Evolutionary conservation across 139 green algal species (phyloP).

Genomic region (Coccomyxa sp.): DNA sequence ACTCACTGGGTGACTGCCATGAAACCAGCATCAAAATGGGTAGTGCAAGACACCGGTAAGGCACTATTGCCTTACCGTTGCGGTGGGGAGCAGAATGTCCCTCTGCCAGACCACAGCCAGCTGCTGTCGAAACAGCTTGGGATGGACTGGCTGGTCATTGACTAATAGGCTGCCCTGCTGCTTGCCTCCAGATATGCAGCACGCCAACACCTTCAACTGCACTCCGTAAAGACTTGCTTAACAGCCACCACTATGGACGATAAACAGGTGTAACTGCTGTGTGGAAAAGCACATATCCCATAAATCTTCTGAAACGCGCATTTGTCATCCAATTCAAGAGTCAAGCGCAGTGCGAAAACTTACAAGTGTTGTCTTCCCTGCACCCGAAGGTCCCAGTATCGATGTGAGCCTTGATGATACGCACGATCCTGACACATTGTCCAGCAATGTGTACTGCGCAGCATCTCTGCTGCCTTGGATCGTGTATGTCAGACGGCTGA

Average conservation of each 20-base stretch:
- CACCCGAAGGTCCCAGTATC: not conserved
- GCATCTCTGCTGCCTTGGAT: not conserved
- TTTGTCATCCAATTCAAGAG: no score
- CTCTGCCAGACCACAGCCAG: constrained; percentile 15
- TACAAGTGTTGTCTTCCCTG: not conserved
- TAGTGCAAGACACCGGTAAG: not conserved
- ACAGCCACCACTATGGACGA: not conserved
- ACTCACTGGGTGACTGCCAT: not conserved
- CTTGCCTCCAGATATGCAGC: constrained; percentile 18
- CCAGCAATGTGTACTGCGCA: not conserved
- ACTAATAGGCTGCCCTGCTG: constrained; percentile 44
- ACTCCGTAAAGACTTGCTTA: not conserved
- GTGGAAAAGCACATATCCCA: no score
- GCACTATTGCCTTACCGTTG: constrained; percentile 38
- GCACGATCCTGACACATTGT: not conserved
- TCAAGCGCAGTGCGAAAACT: not conserved
- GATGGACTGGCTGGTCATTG: constrained; percentile 26
- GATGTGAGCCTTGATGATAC: not conserved
- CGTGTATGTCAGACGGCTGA: not conserved
- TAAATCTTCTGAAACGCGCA: no score
- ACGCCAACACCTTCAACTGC: constrained; percentile 64
- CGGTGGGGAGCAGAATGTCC: constrained; percentile 52
- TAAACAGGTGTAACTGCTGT: no score
- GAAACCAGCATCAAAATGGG: not conserved
- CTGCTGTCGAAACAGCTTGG: not conserved